phyloP scores from a whole-genome alignment of 768 basidiomycete genomes.

The Agaricus bisporus region DNA sequence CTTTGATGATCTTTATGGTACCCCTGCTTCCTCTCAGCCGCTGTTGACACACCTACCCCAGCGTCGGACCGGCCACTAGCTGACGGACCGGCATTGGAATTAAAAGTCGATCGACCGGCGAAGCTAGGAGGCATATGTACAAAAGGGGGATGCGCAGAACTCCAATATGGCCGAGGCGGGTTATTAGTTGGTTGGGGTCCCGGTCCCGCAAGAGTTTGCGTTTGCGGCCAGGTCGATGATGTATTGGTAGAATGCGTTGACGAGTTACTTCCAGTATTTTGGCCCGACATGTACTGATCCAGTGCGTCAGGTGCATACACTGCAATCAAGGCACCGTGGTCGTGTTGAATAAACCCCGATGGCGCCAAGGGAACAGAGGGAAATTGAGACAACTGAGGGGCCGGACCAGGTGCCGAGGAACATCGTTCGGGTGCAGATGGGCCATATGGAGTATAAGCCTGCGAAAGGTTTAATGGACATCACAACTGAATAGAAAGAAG shows the following conservation, averaged over 20 bases:
- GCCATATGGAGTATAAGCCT: conserved; percentile 50
- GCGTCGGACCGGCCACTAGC: background rate
- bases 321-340: conserved; percentile 66
- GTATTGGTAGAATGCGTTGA: conserved; percentile 10
- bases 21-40: background rate
- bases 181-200: background rate
- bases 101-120: background rate
- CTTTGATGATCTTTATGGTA: background rate
- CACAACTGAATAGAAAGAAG: background rate
- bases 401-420: conserved; percentile 25
- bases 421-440: conserved; percentile 21
- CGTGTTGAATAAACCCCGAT: conserved; percentile 66
- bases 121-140: background rate
- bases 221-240: background rate
- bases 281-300: conserved; percentile 55
- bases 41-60: background rate
- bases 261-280: conserved; percentile 17
- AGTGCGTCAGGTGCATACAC: conserved; percentile 68
- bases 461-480: conserved; percentile 7
- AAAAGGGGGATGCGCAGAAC: background rate
- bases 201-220: background rate
- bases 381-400: conserved; percentile 19
- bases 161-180: conserved; percentile 1
- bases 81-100: background rate
- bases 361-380: conserved; percentile 54